Evolutionary conservation across 2,329 filamentous ascomycete species (phyloP), one percentile per base, ranked within the genome.

Genomic region (Geosmithia putterillii): DNA sequence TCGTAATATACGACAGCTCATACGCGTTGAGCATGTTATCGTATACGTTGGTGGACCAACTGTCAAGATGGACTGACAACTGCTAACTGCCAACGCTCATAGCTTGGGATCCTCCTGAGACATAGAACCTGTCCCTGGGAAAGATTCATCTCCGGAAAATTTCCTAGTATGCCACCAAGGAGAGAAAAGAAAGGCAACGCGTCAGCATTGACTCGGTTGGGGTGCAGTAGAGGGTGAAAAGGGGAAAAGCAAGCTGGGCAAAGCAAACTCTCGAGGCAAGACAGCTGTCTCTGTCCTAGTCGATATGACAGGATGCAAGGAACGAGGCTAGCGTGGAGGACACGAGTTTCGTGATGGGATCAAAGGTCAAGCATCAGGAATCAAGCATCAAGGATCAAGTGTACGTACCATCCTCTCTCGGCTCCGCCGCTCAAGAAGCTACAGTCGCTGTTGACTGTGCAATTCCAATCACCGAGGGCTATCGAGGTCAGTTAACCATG

Each of bases 381-480:
- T 46, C 48, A 52, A 36, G 34, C 22, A 42, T 36, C 46, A 40
- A 39, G 35, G 21, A 43, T 40, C 41, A 42, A 42, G 18, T 35
- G 38, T 28, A 69, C 74, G 59, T 55, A 92, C 88, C 90, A 96
- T 57, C 88, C 88, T 66, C 89, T 73, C 63, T 96, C 90, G 53
- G 84, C 82, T 7, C 90, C 90, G 44, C 74, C 73, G 43, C 71
- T 77, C 51, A 96, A 66, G 62, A 90, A 94, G 46, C 75, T 81
- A 55, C 88, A 95, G 59, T 95, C 86, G 15, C 87, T 87, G 64
- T 95, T 90, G 43, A 76, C 58, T 46, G 78, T 73, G 56, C 87
- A 89, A 36, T 77, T 71, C 90, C 90, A 98, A 22, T 82, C 83
- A 34, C 86, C 87, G 21, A 72, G 69, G 25, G 46, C 47, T 41